Base-by-base conservation (phyloP, 805 yeast genomes). In the Pichia occidentalis region DNA sequence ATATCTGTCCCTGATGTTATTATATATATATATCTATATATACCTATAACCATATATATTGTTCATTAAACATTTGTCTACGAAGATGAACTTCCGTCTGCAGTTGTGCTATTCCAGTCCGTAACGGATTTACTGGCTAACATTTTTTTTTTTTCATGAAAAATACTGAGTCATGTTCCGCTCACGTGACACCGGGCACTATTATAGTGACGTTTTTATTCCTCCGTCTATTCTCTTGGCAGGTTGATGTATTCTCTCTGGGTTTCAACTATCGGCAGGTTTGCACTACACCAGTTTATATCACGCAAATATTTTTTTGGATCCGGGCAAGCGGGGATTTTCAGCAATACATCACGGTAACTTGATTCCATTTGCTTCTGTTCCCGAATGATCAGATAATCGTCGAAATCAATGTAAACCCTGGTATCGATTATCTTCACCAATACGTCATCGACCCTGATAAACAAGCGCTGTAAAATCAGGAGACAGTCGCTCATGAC, bases 371-470 rank as follows among this genome's bases (percentile, higher is more conserved):
- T 84, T 46, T 71, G 75, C 56, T 81, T 81, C 59, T 78, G 80
- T 60, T 90, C 96, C 43, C 95, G 66, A 14, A 90, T 63, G 2
- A 90, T 71, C 47, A 64, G 46, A 48, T 75, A 70, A 4, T 77
- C 71, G 24, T 67, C 74, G 50, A 85, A 79, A 53, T 90, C 97
- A 16, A 92, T 70, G 59, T 72, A 90, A 0, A 88, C 63, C 40
- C 99, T 67, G 0, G 95, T 83, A 53, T 92, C 98, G 45, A 86
- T 67, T 5, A 92, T 73, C 46, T 95, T 65, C 52, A 90, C 75
- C 17, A 87, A 63, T 5, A 92, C 98, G 48, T 85, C 80, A 61
- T 92, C 99, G 6, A 92, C 94, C 32, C 97, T 69, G 43, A 92
- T 59, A 55, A 85, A 90, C 49, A 90, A 74, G 32, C 97, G 69